Conservation (phyloP, 1,139 yeast genomes). For the Wickerhamiella infanticola region DNA sequence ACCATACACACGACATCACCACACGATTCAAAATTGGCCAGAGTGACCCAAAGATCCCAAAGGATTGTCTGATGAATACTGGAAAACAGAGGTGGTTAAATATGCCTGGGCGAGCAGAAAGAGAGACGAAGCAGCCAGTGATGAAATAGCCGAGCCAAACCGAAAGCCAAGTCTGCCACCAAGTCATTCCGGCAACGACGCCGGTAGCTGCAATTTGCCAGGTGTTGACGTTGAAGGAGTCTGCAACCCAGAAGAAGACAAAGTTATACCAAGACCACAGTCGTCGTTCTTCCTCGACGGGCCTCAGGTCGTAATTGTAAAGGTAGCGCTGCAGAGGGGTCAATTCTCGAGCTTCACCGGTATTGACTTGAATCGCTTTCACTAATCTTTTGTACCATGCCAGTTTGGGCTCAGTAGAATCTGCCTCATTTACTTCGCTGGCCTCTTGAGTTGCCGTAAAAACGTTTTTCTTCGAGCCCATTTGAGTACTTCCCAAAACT, state of each 20-base stretch:
- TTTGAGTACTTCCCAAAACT: too few species aligned
- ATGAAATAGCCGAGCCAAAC: constrained; percentile 39
- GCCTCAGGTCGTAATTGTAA: constrained; percentile 45
- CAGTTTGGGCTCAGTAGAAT: too few species aligned
- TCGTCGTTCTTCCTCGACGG: constrained; percentile 47
- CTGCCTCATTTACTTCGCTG: background rate
- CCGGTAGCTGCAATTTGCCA: constrained; percentile 85
- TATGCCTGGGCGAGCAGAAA: constrained; percentile 24
- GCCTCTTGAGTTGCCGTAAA: background rate
- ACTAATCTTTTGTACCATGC: background rate
- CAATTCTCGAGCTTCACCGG: background rate
- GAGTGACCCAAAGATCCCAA: constrained; percentile 24
- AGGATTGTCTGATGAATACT: constrained; percentile 22
- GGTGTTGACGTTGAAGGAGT: constrained; percentile 69
- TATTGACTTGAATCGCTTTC: background rate
- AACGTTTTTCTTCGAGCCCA: too few species aligned
- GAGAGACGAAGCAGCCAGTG: constrained; percentile 19
- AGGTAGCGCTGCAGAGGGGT: too few species aligned
- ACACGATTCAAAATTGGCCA: constrained; percentile 24
- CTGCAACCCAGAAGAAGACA: constrained; percentile 69
- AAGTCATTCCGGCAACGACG: constrained; percentile 49
- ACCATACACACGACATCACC: constrained; percentile 33
- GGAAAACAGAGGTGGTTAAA: constrained; percentile 25
- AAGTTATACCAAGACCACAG: constrained; percentile 69
- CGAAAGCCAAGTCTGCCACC: constrained; percentile 81